phyloP scores from a whole-genome alignment of 228 moss, liverwort and hornwort genomes.

The Sphagnum magellanicum region DNA sequence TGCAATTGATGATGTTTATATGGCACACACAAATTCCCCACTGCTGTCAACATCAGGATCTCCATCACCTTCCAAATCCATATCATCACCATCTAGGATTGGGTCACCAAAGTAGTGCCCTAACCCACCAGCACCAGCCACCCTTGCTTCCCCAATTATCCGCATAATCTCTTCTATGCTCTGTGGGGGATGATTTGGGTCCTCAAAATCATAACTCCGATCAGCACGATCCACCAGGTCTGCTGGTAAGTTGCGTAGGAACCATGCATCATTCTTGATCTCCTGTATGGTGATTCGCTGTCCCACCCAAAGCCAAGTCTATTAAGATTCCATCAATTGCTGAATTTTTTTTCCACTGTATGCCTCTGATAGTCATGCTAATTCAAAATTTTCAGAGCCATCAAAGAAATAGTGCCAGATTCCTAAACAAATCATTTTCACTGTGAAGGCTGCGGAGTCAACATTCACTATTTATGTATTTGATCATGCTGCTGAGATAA shows the following conservation, averaged over 20 bases:
- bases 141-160: conserved; percentile 72
- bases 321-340: neutral
- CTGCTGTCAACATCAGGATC: conserved; percentile 95
- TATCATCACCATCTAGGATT: conserved; percentile 63
- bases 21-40: conserved; percentile 93
- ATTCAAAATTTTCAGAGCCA: neutral
- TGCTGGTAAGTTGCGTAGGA: conserved; percentile 82
- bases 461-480: too few relatives aligned
- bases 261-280: conserved; percentile 92
- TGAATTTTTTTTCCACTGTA: neutral
- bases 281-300: conserved; percentile 86
- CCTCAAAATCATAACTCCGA: conserved; percentile 84
- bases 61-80: conserved; percentile 83
- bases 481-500: neutral
- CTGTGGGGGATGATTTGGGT: conserved; percentile 94
- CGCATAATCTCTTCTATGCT: conserved; percentile 90
- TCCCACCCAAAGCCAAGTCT: neutral
- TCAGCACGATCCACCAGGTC: conserved; percentile 81
- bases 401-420: neutral
- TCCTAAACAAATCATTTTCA: too few relatives aligned
- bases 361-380: neutral
- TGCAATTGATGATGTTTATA: conserved; percentile 25
- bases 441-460: too few relatives aligned
- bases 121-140: conserved; percentile 42
- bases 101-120: conserved; percentile 54